phyloP scores from a whole-genome alignment of 2,329 filamentous ascomycete genomes.

The Teratosphaeria zuluensis region DNA sequence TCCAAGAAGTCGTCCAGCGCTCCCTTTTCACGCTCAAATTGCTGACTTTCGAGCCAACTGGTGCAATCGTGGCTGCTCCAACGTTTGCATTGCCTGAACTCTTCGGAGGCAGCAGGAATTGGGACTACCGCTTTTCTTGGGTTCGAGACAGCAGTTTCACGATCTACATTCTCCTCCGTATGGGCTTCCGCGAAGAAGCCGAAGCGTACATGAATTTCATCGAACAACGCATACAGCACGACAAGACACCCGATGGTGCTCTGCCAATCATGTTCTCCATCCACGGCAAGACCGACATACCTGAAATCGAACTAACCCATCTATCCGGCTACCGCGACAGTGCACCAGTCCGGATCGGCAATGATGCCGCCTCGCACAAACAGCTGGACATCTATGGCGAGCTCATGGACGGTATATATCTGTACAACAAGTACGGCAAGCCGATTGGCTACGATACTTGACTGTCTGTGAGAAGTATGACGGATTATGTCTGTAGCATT shows the following conservation, averaged over 20 bases:
- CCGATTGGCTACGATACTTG: conserved; percentile 66
- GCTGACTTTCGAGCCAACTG: conserved; percentile 1
- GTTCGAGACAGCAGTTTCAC: conserved; percentile 69
- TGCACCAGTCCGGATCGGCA: conserved; percentile 64
- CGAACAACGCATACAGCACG: conserved; percentile 55
- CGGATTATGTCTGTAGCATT: conserved; percentile 60
- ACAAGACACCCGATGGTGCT: conserved; percentile 49
- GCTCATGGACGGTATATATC: not conserved
- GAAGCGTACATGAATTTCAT: conserved; percentile 74
- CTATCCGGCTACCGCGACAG: conserved; percentile 64
- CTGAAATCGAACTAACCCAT: conserved; percentile 58
- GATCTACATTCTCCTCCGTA: conserved; percentile 62
- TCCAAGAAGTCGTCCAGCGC: not conserved
- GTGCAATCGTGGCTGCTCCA: not conserved
- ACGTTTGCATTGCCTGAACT: not conserved
- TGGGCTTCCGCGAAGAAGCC: conserved; percentile 66
- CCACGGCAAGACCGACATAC: conserved; percentile 62
- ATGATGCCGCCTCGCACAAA: conserved; percentile 64
- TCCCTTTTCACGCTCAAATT: not conserved
- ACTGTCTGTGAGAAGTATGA: conserved; percentile 58
- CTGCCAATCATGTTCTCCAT: conserved; percentile 76
- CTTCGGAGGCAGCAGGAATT: conserved; percentile 50
- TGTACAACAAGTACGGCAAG: conserved; percentile 31
- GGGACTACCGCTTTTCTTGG: conserved; percentile 70
- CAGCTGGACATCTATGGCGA: conserved; percentile 69